Conservation (phyloP, 768 basidiomycete species). For the Calocera viscosa region DNA sequence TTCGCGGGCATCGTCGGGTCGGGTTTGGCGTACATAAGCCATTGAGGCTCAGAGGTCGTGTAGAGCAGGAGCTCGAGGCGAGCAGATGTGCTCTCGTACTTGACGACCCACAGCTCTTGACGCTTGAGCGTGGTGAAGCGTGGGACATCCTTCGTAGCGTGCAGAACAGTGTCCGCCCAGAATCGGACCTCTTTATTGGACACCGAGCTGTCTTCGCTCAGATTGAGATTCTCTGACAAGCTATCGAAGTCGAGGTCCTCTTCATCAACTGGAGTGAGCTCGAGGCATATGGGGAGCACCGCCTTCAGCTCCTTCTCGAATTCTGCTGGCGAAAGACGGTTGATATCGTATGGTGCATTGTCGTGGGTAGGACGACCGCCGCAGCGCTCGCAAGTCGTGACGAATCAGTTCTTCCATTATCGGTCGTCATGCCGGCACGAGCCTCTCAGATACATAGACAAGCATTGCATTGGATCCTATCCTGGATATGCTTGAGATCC, state of each 20-base stretch:
- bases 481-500: slow-evolving; percentile 43
- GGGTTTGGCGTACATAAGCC: slow-evolving; percentile 71
- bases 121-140: slow-evolving; percentile 77
- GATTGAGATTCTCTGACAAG: slow-evolving; percentile 27
- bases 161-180: slow-evolving; percentile 58
- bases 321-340: slow-evolving; percentile 51
- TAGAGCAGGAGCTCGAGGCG: slow-evolving; percentile 65
- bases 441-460: slow-evolving; percentile 86
- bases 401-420: slow-evolving; percentile 70
- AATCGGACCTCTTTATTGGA: slow-evolving; percentile 46
- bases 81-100: slow-evolving; percentile 64
- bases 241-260: slow-evolving; percentile 35
- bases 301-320: slow-evolving; percentile 72
- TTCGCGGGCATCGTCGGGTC: slow-evolving; percentile 58
- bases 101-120: slow-evolving; percentile 74
- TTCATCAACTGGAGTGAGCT: slow-evolving; percentile 34
- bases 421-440: slow-evolving; percentile 58
- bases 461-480: slow-evolving; percentile 52
- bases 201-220: slow-evolving; percentile 33
- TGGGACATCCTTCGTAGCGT: slow-evolving; percentile 48
- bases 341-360: slow-evolving; percentile 42
- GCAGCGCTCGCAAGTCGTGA: slow-evolving; percentile 71
- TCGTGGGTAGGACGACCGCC: slow-evolving; percentile 87
- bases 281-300: slow-evolving; percentile 74
- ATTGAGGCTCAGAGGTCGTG: slow-evolving; percentile 57